Evolutionary conservation across 305 asterid species (phyloP), one percentile per base, ranked within the genome.

Genomic region (Coffea humblotiana): DNA sequence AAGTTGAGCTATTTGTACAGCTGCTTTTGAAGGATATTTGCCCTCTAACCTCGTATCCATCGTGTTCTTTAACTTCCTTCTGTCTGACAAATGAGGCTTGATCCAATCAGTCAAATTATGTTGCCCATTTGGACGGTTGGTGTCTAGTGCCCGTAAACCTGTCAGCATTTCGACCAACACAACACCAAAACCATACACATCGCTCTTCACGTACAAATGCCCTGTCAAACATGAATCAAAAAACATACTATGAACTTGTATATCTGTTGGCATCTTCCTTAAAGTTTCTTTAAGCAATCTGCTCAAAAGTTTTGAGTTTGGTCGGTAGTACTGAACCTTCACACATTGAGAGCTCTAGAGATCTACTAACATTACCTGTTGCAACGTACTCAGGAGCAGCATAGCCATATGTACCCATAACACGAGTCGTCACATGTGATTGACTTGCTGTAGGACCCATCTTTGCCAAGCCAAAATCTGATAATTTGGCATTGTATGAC

Each of bases 371-470:
- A 56, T 79, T 87, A 90, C 94, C 97, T 81, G 97, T 92, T 71
- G 91, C 90, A 63, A 92, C 92, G 23, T 92, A 92, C 86, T 92
- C 94, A 2, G 97, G 97, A 56, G 97, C 97, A 47, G 97, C 97
- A 76, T 92, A 92, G 14, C 97, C 97, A 52, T 89, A 3, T 1
- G 97, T 92, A 47, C 97, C 97, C 88, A 92, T 89, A 19, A 91
- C 91, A 73, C 91, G 91, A 35, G 97, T 91, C 1, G 93, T 81
- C 32, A 92, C 89, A 12, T 92, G 96, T 14, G 97, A 92, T 75
- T 83, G 88, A 82, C 97, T 90, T 32, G 87, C 92, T 0, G 96
- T 86, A 4, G 97, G 96, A 13, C 97, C 97, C 72, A 88, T 78
- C 79, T 88, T 92, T 4, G 94, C 97, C 48, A 92, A 85, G 61